Evolutionary conservation across 805 yeast genomes (phyloP).

Genomic region (Wickerhamiella hasegawae): DNA sequence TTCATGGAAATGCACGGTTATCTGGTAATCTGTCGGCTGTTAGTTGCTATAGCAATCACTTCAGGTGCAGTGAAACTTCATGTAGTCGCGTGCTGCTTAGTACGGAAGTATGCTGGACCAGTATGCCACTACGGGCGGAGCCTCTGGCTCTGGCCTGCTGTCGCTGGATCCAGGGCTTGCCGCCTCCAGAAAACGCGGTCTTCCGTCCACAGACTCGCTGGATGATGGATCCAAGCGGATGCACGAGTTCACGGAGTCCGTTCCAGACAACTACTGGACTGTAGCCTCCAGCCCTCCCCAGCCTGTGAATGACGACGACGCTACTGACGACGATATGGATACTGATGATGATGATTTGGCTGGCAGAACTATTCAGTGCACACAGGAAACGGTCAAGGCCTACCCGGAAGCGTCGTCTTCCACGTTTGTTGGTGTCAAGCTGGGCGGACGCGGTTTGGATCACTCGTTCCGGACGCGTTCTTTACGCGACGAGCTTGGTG

Average conservation of each 20-base stretch:
- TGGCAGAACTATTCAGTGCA: too few species aligned
- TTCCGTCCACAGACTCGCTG: not conserved
- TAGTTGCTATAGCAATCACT: too few species aligned
- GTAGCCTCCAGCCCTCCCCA: not conserved
- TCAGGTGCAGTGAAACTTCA: too few species aligned
- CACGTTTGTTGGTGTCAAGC: too few species aligned
- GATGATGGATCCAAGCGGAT: not conserved
- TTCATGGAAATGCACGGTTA: too few species aligned
- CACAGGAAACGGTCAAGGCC: too few species aligned
- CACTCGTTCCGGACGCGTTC: not conserved
- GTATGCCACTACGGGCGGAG: not conserved
- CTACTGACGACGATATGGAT: not conserved
- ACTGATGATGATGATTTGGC: not conserved
- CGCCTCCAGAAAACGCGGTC: not conserved
- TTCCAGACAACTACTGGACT: not conserved
- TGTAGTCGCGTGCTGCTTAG: too few species aligned
- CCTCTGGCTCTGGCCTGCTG: not conserved
- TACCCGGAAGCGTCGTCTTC: too few species aligned
- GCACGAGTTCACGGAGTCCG: not conserved
- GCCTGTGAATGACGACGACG: not conserved
- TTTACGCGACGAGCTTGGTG: too few species aligned
- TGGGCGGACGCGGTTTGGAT: not conserved
- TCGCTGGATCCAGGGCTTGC: not conserved
- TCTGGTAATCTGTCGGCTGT: too few species aligned
- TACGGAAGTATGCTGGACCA: not conserved